Evolutionary conservation across 352 stramenopile genomes (phyloP).

Genomic region (Phytophthora fragariae): DNA sequence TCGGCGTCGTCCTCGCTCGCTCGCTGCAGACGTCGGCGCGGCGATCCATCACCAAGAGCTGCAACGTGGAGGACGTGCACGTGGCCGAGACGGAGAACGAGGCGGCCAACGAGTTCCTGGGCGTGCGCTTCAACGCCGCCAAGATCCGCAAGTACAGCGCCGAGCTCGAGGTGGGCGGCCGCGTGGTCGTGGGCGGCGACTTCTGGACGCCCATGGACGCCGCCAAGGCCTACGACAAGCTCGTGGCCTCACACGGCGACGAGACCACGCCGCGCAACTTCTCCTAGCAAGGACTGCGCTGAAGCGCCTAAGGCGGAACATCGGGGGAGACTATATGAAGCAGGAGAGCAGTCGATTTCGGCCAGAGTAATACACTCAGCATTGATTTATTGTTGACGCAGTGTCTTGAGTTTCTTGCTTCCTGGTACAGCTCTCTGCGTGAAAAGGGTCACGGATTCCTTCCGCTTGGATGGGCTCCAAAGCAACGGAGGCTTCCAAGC

Average conservation of each 20-base stretch:
- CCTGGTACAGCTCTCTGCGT: no score
- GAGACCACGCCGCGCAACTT: slow-evolving; percentile 71
- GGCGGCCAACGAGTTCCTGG: slow-evolving; percentile 65
- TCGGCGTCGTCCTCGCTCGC: neutral
- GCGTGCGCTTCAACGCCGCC: slow-evolving; percentile 64
- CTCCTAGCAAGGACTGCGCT: neutral
- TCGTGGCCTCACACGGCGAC: slow-evolving; percentile 73
- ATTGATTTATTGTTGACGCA: slow-evolving; percentile 12
- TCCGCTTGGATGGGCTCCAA: neutral
- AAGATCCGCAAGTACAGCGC: slow-evolving; percentile 27
- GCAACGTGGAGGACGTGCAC: slow-evolving; percentile 42
- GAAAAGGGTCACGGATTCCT: neutral
- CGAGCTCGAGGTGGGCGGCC: slow-evolving; percentile 52
- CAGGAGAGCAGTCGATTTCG: neutral
- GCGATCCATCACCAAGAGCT: slow-evolving; percentile 27
- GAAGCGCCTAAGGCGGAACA: no score
- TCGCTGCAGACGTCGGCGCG: slow-evolving; percentile 24
- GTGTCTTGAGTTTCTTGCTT: neutral
- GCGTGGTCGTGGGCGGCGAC: slow-evolving; percentile 68
- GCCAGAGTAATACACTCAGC: neutral
- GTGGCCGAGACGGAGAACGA: slow-evolving; percentile 50
- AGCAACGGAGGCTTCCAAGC: neutral
- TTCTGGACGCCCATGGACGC: slow-evolving; percentile 79
- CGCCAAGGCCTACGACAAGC: slow-evolving; percentile 72
- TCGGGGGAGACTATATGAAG: neutral